Conservation (phyloP, 108 stramenopile genomes). For the Mayamaea pseudoterrestris region DNA sequence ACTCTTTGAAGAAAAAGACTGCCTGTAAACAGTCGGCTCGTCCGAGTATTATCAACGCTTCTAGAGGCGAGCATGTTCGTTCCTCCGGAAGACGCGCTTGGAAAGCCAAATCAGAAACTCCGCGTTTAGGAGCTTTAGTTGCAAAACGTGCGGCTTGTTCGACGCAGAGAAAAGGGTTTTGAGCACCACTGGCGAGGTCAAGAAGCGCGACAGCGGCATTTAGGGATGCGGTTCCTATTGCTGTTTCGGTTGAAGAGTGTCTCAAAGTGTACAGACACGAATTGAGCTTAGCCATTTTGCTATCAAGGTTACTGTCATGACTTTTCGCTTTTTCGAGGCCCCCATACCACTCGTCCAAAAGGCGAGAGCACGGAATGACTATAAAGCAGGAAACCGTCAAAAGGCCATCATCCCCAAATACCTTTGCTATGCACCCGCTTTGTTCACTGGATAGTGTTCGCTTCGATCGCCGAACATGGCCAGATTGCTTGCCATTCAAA, state of each 20-base stretch:
- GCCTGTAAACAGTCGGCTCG: constrained; percentile 75
- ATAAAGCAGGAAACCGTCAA: constrained; percentile 11
- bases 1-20: constrained; percentile 60
- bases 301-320: too few relatives aligned
- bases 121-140: constrained; percentile 49
- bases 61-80: constrained; percentile 31
- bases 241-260: constrained; percentile 39
- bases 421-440: too few relatives aligned
- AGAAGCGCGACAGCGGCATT: constrained; percentile 49
- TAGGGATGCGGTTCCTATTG: constrained; percentile 52
- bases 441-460: not conserved
- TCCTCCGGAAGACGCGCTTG: constrained; percentile 35
- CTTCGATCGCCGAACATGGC: not conserved
- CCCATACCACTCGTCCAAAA: constrained; percentile 23
- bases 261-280: constrained; percentile 30
- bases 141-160: constrained; percentile 80
- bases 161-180: constrained; percentile 63
- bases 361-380: constrained; percentile 14
- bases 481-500: constrained; percentile 3
- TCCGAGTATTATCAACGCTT: constrained; percentile 66
- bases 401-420: not conserved
- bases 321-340: not conserved
- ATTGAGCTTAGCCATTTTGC: constrained; percentile 41
- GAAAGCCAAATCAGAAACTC: constrained; percentile 51
- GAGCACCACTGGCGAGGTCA: constrained; percentile 29